Evolutionary conservation across 441 rosid genomes (phyloP), one percentile per base, ranked within the genome.

Genomic region (Corymbia citriodora): DNA sequence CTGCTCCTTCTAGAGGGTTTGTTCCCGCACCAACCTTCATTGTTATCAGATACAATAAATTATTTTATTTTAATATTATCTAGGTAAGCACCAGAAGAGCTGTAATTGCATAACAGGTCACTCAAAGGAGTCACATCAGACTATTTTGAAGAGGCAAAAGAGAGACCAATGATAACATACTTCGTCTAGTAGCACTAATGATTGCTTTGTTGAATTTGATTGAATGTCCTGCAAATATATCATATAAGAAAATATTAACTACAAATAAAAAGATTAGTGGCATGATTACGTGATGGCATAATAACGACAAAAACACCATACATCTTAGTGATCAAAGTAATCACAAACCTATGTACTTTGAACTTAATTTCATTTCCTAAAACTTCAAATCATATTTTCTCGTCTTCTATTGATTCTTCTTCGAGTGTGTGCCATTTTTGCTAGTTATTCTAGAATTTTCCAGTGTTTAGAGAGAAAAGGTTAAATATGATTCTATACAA

Each of bases 1-100:
- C 99, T 90, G 99, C 99, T 90, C 99, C 99, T 95, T 98, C 99
- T 87, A 98, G 97, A 40, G 99, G 99, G 95, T 98, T 98, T 89
- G 99, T 98, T 90, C 99, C 99, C 29, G 98, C 99, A 92, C 99
- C 99, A 92, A 98, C 98, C 99, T 98, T 55, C 52, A 65, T 90
- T 63, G n/a, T n/a, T 79, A 45, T 79, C 52, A 79, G 52, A 55
- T 31, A n/a, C 49, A 54, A 87, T 19, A 19, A 31, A 85, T 31
- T 53, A 87, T 45, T 40, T 87, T 40, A 87, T 18, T 33, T 55
- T 25, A 61, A 53, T 85, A 18, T 85, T 59, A 49, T 1, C 49
- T 19, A 55, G 49, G 65, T 48, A 79, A 79, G 59, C 21, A 31
- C 88, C 23, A 55, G 19, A 33, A 55, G 85, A 40, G 52, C 85